Evolutionary conservation across 2,329 filamentous ascomycete species (phyloP).

Genomic region (Pyricularia pennisetigena): DNA sequence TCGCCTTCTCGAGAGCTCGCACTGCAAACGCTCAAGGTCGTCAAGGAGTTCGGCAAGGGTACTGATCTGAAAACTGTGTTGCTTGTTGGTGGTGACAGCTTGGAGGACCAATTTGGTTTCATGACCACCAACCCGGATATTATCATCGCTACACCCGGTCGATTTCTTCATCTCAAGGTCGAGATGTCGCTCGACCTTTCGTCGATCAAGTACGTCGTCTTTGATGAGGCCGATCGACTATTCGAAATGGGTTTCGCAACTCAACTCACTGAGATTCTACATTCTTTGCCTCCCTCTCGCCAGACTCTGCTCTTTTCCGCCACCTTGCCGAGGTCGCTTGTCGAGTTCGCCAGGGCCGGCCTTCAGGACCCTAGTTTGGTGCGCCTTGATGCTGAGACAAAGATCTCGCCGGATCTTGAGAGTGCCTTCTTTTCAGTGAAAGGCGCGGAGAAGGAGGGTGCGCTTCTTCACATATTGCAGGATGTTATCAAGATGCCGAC

Average conservation of each 20-base stretch:
- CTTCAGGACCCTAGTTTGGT: conserved; percentile 87
- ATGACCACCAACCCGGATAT: conserved; percentile 96
- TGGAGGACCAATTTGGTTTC: conserved; percentile 88
- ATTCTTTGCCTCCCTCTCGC: conserved; percentile 71
- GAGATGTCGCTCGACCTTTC: conserved; percentile 92
- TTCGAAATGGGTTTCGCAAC: conserved; percentile 99
- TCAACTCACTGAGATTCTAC: conserved; percentile 85
- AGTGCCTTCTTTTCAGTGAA: conserved; percentile 94
- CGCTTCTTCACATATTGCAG: conserved; percentile 77
- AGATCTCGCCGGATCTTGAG: conserved; percentile 92
- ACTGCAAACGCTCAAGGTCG: conserved; percentile 88
- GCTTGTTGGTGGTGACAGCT: conserved; percentile 86
- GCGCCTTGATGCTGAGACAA: conserved; percentile 85
- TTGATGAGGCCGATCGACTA: conserved; percentile 91
- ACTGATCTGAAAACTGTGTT: conserved; percentile 87
- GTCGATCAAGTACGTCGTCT: conserved; percentile 88
- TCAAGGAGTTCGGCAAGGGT: conserved; percentile 85
- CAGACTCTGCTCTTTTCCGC: conserved; percentile 95
- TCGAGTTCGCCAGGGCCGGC: conserved; percentile 91
- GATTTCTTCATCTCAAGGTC: conserved; percentile 92
- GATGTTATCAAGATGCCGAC: conserved; percentile 87
- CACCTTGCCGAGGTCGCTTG: conserved; percentile 84
- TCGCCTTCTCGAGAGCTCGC: conserved; percentile 92
- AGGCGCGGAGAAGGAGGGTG: conserved; percentile 86
- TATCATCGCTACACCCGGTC: conserved; percentile 90